phyloP scores from a whole-genome alignment of 345 rosid genomes.

The Eucalyptus guilfoylei region DNA sequence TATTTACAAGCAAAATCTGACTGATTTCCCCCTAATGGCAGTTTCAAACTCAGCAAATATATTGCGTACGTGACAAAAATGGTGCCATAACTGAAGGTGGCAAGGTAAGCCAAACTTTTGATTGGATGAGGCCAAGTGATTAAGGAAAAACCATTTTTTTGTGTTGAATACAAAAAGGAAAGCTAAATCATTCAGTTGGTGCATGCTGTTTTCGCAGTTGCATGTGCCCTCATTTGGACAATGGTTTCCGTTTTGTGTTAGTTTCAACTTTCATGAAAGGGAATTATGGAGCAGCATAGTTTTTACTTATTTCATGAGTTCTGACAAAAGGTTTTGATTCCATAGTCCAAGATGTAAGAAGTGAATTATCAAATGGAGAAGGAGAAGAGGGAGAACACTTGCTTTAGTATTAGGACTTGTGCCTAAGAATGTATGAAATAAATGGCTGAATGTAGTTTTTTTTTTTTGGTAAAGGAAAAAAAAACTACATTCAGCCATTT shows the following conservation, averaged over 20 bases:
- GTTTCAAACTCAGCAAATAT: constrained; percentile 87
- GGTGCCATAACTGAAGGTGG: constrained; percentile 87
- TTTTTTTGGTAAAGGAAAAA: no score
- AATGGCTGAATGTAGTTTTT: background rate
- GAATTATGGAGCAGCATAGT: background rate
- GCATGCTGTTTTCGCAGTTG: background rate
- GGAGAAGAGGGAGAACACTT: background rate
- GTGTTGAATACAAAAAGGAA: background rate
- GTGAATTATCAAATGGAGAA: background rate
- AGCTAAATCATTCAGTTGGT: background rate
- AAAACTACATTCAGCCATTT: no score
- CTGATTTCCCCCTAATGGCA: constrained; percentile 1
- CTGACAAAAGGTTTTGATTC: background rate
- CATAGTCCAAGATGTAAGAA: background rate
- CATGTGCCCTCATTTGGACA: background rate
- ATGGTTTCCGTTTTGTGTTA: background rate
- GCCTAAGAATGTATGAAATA: background rate
- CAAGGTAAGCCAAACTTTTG: constrained; percentile 28
- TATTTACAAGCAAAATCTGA: background rate
- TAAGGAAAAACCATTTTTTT: background rate
- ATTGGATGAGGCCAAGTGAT: background rate
- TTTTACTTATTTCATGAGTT: background rate
- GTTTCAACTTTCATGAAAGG: background rate
- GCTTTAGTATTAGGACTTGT: background rate
- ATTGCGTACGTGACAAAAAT: constrained; percentile 62